Conservation (phyloP, 2,329 filamentous ascomycete genomes). For the Neonectria sp. region DNA sequence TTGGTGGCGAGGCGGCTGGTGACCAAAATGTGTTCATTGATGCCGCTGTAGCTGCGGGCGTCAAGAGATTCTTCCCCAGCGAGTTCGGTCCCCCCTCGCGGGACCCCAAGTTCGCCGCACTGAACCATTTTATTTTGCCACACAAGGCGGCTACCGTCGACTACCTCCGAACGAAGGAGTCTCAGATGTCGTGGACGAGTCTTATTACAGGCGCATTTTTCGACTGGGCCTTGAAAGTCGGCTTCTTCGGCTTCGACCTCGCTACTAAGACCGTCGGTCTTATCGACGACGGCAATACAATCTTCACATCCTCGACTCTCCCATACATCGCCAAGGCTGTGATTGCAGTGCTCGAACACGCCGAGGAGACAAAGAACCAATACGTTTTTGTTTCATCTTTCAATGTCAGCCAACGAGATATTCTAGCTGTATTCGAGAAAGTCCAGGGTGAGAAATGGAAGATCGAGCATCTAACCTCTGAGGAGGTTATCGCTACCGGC, state of each 20-base stretch:
- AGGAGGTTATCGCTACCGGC: not conserved
- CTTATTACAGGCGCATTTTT: constrained; percentile 5
- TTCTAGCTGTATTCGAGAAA: not conserved
- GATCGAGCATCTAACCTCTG: not conserved
- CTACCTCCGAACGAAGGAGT: not conserved
- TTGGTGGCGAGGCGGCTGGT: not conserved
- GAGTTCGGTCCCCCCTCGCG: not conserved
- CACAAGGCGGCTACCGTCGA: not conserved
- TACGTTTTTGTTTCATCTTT: not conserved
- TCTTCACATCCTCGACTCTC: not conserved
- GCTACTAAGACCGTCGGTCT: not conserved
- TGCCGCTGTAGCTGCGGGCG: constrained; percentile 1
- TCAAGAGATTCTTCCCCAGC: no score
- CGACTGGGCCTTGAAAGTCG: not conserved
- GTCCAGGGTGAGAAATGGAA: not conserved
- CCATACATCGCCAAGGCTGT: not conserved
- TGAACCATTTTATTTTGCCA: not conserved
- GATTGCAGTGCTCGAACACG: not conserved
- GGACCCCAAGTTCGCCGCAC: not conserved
- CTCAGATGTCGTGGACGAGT: not conserved
- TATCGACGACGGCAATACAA: not conserved
- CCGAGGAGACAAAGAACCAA: not conserved
- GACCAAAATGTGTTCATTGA: not conserved
- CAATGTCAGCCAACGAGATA: not conserved
- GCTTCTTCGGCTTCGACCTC: not conserved